Percentiles rank a stretch among this genome's conserved stretches.
Evolutionary conservation across 495 filamentous ascomycete species (phyloP).

Genomic region (Beverwykella pulmonaria): DNA sequence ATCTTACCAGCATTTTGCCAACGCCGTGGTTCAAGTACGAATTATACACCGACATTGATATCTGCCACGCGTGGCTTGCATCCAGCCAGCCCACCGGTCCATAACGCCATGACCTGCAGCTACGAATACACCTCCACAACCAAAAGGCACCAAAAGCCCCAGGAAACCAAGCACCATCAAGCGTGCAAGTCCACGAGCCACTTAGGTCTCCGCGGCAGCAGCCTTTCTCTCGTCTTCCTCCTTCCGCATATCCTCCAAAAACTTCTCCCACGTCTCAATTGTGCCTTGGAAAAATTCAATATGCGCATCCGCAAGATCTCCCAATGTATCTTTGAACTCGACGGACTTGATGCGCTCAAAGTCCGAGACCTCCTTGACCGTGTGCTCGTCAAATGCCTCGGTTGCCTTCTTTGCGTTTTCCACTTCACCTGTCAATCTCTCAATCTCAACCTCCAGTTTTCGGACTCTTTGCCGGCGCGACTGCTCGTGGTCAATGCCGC

Average conservation of each 20-base stretch:
- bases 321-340: slow-evolving; percentile 87
- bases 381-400: slow-evolving; percentile 92
- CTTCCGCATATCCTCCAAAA: slow-evolving; percentile 83
- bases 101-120: background rate
- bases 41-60: background rate
- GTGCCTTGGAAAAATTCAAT: slow-evolving; percentile 81
- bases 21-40: too few relatives aligned
- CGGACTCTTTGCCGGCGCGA: slow-evolving; percentile 80
- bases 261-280: slow-evolving; percentile 85
- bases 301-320: slow-evolving; percentile 79
- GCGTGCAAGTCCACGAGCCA: background rate
- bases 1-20: too few relatives aligned
- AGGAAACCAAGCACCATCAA: too few relatives aligned
- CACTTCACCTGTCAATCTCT: slow-evolving; percentile 83
- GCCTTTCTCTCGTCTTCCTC: slow-evolving; percentile 34
- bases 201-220: background rate
- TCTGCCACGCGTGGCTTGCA: background rate
- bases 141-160: background rate
- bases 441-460: slow-evolving; percentile 88
- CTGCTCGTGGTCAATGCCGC: slow-evolving; percentile 95
- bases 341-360: slow-evolving; percentile 95
- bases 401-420: slow-evolving; percentile 80
- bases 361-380: slow-evolving; percentile 85
- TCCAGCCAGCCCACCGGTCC: background rate
- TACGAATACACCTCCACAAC: background rate